Evolutionary conservation across 2,329 filamentous ascomycete species (phyloP).

Genomic region (Aspergillus ibericus): DNA sequence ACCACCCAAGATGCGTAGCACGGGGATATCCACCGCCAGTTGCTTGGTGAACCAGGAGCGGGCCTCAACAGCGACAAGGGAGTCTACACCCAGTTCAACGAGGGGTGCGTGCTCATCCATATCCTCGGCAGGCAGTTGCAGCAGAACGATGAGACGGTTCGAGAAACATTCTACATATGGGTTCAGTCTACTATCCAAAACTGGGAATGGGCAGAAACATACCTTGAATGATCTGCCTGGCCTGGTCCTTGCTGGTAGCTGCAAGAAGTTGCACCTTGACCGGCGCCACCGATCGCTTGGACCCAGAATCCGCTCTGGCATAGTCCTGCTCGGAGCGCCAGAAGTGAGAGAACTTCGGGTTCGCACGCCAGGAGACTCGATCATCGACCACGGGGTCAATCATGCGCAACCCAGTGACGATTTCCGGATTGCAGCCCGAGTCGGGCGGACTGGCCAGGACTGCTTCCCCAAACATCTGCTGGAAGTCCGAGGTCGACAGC

Average conservation of each 20-base stretch:
- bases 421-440: neutral
- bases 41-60: conserved; percentile 6
- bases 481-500: neutral
- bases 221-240: no score
- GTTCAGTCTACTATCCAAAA: no score
- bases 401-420: neutral
- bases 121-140: neutral
- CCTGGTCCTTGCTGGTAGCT: neutral
- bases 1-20: neutral
- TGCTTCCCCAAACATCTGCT: neutral
- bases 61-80: conserved; percentile 1
- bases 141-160: neutral
- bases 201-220: no score
- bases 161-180: no score
- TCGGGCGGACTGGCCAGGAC: neutral
- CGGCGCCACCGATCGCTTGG: no score
- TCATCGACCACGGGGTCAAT: neutral
- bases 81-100: neutral
- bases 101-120: neutral
- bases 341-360: neutral
- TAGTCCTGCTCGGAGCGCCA: no score
- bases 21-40: neutral
- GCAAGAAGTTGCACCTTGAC: neutral
- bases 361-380: neutral
- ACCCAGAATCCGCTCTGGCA: no score